These are phyloP conservation scores for Emmonsia crescens DNA, from an alignment of 2,329 filamentous ascomycete genomes.

Conservation along the genomic window DNA sequence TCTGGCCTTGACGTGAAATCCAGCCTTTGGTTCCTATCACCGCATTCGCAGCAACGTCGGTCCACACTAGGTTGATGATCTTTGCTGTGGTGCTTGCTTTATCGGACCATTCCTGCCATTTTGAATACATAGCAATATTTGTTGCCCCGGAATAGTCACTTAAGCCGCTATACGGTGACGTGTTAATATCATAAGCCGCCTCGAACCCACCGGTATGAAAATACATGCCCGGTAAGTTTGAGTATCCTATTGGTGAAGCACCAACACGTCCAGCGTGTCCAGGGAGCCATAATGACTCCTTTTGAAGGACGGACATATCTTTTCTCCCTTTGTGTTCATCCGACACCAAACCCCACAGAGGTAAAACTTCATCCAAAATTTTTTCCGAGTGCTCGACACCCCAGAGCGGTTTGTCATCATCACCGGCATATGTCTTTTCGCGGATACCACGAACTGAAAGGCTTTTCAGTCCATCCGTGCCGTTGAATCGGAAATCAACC, in stretches of 20 bases:
- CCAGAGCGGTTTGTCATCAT: conserved; percentile 26
- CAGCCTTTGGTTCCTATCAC: conserved; percentile 30
- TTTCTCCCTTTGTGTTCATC: conserved; percentile 19
- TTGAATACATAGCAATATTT: conserved; percentile 32
- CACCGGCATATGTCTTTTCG: conserved; percentile 27
- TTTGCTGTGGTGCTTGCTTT: conserved; percentile 18
- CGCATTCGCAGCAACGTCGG: conserved; percentile 34
- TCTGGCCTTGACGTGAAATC: not conserved
- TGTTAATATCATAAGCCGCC: conserved; percentile 12
- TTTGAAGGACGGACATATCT: conserved; percentile 26
- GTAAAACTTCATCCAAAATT: conserved; percentile 16
- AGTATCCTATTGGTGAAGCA: conserved; percentile 8
- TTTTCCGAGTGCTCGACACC: conserved; percentile 28
- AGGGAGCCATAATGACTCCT: conserved; percentile 23
- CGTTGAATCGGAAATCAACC: conserved; percentile 35
- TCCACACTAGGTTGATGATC: conserved; percentile 38
- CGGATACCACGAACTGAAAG: conserved; percentile 26
- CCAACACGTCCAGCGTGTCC: conserved; percentile 13
- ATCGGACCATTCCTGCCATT: conserved; percentile 31
- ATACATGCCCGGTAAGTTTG: conserved; percentile 27
- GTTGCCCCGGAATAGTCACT: conserved; percentile 26
- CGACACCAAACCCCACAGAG: conserved; percentile 35
- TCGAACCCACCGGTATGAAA: conserved; percentile 22
- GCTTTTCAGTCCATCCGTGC: conserved; percentile 26
- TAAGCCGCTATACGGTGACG: not conserved